Conservation (phyloP, 352 stramenopile genomes). For the Aphanomyces stellatus region DNA sequence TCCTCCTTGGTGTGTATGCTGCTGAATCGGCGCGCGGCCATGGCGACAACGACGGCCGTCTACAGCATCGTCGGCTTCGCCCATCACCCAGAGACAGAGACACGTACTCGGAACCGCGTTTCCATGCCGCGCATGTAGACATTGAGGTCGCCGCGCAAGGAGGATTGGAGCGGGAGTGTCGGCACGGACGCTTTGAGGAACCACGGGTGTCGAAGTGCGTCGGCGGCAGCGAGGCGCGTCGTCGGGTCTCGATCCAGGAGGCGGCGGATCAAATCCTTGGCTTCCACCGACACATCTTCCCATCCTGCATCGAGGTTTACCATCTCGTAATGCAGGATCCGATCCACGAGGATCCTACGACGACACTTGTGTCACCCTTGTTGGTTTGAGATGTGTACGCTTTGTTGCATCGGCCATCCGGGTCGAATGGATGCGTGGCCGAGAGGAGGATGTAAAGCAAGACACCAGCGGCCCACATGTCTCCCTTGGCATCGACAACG, state of each 20-base stretch:
- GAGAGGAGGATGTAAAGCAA: slow-evolving; percentile 85
- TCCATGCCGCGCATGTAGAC: slow-evolving; percentile 53
- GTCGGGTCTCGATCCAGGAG: slow-evolving; percentile 34
- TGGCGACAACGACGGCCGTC: slow-evolving; percentile 50
- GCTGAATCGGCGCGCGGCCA: slow-evolving; percentile 39
- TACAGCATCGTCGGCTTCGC: slow-evolving; percentile 21
- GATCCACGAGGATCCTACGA: slow-evolving; percentile 40
- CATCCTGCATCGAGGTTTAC: slow-evolving; percentile 34
- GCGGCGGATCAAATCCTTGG: slow-evolving; percentile 38
- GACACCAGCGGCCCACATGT: slow-evolving; percentile 85
- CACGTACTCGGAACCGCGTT: slow-evolving; percentile 50
- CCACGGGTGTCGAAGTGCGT: slow-evolving; percentile 53
- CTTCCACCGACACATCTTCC: slow-evolving; percentile 26
- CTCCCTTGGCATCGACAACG: slow-evolving; percentile 40
- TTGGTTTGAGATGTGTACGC: too few relatives aligned
- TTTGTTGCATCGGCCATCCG: slow-evolving; percentile 49
- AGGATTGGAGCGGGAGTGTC: slow-evolving; percentile 38
- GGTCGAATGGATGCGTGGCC: slow-evolving; percentile 65
- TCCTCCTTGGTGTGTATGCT: slow-evolving; percentile 4
- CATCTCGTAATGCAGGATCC: slow-evolving; percentile 28
- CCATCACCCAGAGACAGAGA: not conserved
- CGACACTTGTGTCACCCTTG: too few relatives aligned
- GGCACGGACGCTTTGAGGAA: slow-evolving; percentile 21
- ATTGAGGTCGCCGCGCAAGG: slow-evolving; percentile 36
- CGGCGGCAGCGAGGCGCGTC: slow-evolving; percentile 32